These are phyloP conservation scores for Lyophyllum atratum DNA, from an alignment of 768 basidiomycete species.

Conservation along the genomic window DNA sequence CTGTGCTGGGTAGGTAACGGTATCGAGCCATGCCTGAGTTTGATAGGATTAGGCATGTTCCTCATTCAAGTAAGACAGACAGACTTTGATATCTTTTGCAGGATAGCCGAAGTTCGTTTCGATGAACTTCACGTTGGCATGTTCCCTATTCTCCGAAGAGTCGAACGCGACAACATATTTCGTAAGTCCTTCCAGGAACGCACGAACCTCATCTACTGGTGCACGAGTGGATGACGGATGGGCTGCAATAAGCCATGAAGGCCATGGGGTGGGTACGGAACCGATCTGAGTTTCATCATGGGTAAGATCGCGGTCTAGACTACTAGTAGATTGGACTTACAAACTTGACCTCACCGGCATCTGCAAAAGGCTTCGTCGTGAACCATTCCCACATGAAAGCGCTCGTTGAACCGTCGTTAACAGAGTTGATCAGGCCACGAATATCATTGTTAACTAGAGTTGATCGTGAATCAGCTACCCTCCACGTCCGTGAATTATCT, in stretches of 20 bases:
- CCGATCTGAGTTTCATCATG: conserved; percentile 59
- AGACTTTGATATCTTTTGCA: conserved; percentile 77
- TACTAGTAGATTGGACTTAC: conserved; percentile 47
- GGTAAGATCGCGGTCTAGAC: background rate
- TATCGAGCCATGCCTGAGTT: conserved; percentile 77
- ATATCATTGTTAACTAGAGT: conserved; percentile 77
- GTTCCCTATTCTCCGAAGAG: conserved; percentile 53
- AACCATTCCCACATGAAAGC: conserved; percentile 98
- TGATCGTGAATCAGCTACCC: background rate
- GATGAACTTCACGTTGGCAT: conserved; percentile 73
- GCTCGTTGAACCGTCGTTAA: conserved; percentile 86
- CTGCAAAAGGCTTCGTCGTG: conserved; percentile 69
- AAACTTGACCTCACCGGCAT: conserved; percentile 79
- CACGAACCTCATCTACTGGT: conserved; percentile 43
- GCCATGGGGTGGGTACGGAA: conserved; percentile 91
- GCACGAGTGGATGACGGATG: conserved; percentile 67
- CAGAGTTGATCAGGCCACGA: conserved; percentile 77
- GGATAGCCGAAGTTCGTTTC: conserved; percentile 78
- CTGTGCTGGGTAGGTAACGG: conserved; percentile 73
- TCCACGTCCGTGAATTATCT: conserved; percentile 8
- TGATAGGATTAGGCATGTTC: background rate
- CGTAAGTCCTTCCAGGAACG: conserved; percentile 68
- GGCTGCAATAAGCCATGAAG: conserved; percentile 94
- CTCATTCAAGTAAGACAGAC: background rate
- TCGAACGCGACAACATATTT: conserved; percentile 69